Percentiles rank a stretch among this genome's conserved stretches.
Evolutionary conservation across 2,329 filamentous ascomycete genomes (phyloP).

Genomic region (Penicillium glabrum): DNA sequence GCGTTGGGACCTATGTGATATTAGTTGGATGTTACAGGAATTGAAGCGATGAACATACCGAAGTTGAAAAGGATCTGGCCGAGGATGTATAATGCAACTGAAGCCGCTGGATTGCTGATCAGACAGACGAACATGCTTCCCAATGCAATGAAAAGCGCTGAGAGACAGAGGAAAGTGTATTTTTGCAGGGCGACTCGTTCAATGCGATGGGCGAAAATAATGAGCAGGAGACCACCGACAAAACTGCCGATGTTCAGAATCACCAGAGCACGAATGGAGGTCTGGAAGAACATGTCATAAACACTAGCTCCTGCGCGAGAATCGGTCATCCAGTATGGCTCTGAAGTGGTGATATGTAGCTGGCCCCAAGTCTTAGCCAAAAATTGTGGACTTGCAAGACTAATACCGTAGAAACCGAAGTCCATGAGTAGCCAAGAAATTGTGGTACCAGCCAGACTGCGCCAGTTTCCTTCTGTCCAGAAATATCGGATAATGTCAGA

Average conservation of each 20-base stretch:
- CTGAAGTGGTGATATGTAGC: constrained; percentile 26
- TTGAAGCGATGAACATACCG: constrained; percentile 28
- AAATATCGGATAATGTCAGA: constrained; percentile 44
- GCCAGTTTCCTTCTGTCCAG: constrained; percentile 45
- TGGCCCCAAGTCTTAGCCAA: constrained; percentile 43
- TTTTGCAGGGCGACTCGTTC: constrained; percentile 47
- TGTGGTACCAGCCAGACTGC: constrained; percentile 46
- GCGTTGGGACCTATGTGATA: constrained; percentile 35
- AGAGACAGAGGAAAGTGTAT: constrained; percentile 45
- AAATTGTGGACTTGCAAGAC: constrained; percentile 46
- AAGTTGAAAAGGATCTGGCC: constrained; percentile 52
- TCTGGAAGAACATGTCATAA: constrained; percentile 41
- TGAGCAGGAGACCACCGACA: constrained; percentile 42
- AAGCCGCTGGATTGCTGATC: constrained; percentile 34
- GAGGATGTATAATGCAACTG: constrained; percentile 45
- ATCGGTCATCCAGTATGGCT: constrained; percentile 39
- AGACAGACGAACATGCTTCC: constrained; percentile 44
- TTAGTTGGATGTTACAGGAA: not conserved
- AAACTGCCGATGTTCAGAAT: constrained; percentile 45
- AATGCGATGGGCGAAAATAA: constrained; percentile 39
- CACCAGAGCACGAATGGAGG: constrained; percentile 40
- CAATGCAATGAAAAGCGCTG: constrained; percentile 44
- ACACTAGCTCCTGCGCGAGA: constrained; percentile 42
- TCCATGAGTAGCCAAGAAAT: constrained; percentile 58
- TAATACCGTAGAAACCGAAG: constrained; percentile 59